Base-by-base conservation (phyloP, 1,284 basidiomycete species). In the Malassezia furfur region DNA sequence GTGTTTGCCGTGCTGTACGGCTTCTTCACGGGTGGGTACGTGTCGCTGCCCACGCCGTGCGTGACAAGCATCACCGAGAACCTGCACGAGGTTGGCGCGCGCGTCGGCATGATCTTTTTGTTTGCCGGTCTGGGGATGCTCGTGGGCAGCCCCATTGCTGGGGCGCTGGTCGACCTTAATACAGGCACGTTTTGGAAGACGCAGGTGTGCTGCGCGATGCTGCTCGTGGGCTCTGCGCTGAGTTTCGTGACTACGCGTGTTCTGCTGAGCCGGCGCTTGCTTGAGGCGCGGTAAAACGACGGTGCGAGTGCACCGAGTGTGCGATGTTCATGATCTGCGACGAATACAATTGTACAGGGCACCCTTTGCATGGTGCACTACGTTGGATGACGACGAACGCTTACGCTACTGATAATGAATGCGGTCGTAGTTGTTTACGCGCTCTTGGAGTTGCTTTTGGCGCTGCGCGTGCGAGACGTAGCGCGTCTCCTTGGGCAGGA, bases 1-100 rank as follows among this genome's bases (percentile, higher is more conserved):
- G 39, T 48, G 3, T 68, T 64, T 37, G 37, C 58, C 48, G 52
- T 64, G 25, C 44, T 68, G 11, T 68, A 64, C 44, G 67, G 67
- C 15, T 61, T 67, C 48, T 49, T 55, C 6, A 66, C 65, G 0
- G 67, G 67, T 8, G 58, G 57, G 45, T 65, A 60, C 36, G 65
- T 68, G 40, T 63, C 64, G 5, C 62, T 68, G 17, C 47, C 51
- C 5, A 44, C 58, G 8, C 44, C 61, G 3, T 30, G 17, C 12
- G 34, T 52, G 3, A 43, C 50, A 6, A 35, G 25, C 15, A 15
- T 52, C n/a, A 52, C 41, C 9, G 9, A 12, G 10, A 32, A 52
- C 21, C 17, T 44, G 25, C 39, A 45, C 32, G 40, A 45, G 12
- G 22, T 52, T 1, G 50, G 50, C 11, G 22, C 41, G 1, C 50